Evolutionary conservation across 768 basidiomycete species (phyloP).

Genomic region (Boletus sp.): DNA sequence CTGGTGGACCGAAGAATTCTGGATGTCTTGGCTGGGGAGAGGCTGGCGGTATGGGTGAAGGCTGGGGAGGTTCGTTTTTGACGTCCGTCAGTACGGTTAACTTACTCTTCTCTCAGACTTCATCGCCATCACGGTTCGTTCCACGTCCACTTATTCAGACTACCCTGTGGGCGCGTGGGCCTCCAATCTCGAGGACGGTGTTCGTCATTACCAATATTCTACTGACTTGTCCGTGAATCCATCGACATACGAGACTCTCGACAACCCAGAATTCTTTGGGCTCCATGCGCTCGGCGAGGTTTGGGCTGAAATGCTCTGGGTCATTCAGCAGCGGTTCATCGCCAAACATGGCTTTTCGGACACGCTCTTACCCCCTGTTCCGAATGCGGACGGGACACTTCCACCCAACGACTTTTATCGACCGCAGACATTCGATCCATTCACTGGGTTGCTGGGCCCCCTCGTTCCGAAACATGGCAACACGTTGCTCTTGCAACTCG

Average conservation of each 20-base stretch:
- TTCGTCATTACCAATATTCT: constrained; percentile 88
- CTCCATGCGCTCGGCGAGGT: constrained; percentile 77
- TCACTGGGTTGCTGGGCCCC: constrained; percentile 35
- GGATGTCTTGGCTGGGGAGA: constrained; percentile 96
- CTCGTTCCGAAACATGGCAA: constrained; percentile 91
- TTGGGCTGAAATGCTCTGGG: constrained; percentile 91
- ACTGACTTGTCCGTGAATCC: constrained; percentile 78
- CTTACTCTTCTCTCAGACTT: constrained; percentile 48
- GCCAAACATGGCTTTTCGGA: constrained; percentile 79
- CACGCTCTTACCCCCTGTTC: constrained; percentile 77
- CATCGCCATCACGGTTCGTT: constrained; percentile 84
- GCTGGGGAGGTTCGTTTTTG: constrained; percentile 73
- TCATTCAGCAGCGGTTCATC: constrained; percentile 74
- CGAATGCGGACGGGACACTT: constrained; percentile 58
- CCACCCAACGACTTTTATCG: constrained; percentile 74
- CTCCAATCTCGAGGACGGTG: constrained; percentile 70
- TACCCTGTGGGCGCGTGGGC: constrained; percentile 96
- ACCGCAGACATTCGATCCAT: constrained; percentile 31
- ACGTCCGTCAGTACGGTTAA: neutral
- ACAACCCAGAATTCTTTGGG: constrained; percentile 43
- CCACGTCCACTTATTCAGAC: constrained; percentile 67
- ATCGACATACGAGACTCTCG: constrained; percentile 90
- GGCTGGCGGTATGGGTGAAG: constrained; percentile 96
- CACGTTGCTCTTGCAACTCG: constrained; percentile 78
- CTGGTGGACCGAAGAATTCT: constrained; percentile 90